These are phyloP conservation scores for Amanita fuliginea DNA, from an alignment of 768 basidiomycete genomes.

Conservation along the genomic window DNA sequence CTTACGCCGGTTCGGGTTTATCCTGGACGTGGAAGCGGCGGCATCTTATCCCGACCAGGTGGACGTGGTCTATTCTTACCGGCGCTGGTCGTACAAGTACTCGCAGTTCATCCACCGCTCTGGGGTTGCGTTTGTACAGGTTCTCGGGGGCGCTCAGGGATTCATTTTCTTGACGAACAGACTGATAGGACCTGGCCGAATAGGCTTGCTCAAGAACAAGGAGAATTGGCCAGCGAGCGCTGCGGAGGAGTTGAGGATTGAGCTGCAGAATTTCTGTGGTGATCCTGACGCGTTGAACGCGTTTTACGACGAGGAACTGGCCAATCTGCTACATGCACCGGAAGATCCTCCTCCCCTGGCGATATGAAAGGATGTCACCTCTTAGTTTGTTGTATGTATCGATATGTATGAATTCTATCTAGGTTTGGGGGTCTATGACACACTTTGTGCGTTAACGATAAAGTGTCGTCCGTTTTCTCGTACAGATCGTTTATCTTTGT, in stretches of 20 bases:
- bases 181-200: slow-evolving; percentile 61
- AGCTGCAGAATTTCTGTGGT: slow-evolving; percentile 55
- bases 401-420: background rate
- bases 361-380: slow-evolving; percentile 18
- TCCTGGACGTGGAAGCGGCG: slow-evolving; percentile 74
- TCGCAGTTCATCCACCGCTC: slow-evolving; percentile 90
- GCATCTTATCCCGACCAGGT: slow-evolving; percentile 70
- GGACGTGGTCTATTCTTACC: slow-evolving; percentile 85
- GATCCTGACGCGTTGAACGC: slow-evolving; percentile 38
- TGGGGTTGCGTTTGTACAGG: slow-evolving; percentile 85
- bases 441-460: slow-evolving; percentile 52
- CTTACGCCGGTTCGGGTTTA: slow-evolving; percentile 68
- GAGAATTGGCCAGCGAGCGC: slow-evolving; percentile 42
- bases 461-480: slow-evolving; percentile 65
- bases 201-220: slow-evolving; percentile 46
- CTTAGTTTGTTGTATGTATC: background rate
- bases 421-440: slow-evolving; percentile 24
- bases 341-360: slow-evolving; percentile 48
- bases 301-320: slow-evolving; percentile 71
- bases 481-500: slow-evolving; percentile 51
- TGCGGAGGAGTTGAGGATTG: slow-evolving; percentile 51
- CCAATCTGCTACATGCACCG: slow-evolving; percentile 26
- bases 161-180: slow-evolving; percentile 88
- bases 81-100: slow-evolving; percentile 63
- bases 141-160: slow-evolving; percentile 66